Evolutionary conservation across 2,329 filamentous ascomycete genomes (phyloP), one percentile per base, ranked within the genome.

Genomic region (Penicillium sp.): DNA sequence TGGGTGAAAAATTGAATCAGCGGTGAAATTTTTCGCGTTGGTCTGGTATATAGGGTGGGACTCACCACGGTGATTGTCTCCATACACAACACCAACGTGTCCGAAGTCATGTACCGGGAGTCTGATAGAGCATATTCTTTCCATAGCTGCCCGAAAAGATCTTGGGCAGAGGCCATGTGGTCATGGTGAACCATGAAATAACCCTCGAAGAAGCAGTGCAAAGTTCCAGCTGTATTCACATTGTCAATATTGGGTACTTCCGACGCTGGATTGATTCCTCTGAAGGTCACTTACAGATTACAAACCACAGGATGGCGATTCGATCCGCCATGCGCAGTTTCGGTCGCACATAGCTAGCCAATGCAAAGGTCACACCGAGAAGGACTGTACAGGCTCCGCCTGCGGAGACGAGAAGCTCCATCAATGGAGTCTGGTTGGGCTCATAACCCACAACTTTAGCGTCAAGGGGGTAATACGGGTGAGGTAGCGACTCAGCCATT

Each of bases 121-220:
- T 95, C 90, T 2, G 88, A 91, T 29, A 91, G 78, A 3, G 88
- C 80, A 67, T 95, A 95, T 70, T 95, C 90, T 66, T 95, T 95
- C 90, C 90, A 95, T 37, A 95, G 76, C 73, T 95, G 89, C 2
- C 86, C 88, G 49, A 91, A 86, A 7, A 93, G 72, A 46, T 84
- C 83, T 65, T 89, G 85, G 52, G 81, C 81, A 10, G 79, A 75
- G 0, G 83, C 81, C 66, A 95, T 78, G 19, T 72, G 74, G 18
- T 75, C 71, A 66, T 88, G 86, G 65, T 91, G 82, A 55, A 80
- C 69, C 54, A 90, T 78, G 65, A 89, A 95, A 69, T 95, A 95
- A 31, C 86, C 88, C 74, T 95, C 89, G 67, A 95, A 95, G 63
- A 87, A 84, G 47, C 86, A 77, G 71, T 95, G 90, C 31, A 95